Evolutionary conservation across 805 yeast species (phyloP), one percentile per base, ranked within the genome.

Genomic region (Sugiyamaella floridensis): DNA sequence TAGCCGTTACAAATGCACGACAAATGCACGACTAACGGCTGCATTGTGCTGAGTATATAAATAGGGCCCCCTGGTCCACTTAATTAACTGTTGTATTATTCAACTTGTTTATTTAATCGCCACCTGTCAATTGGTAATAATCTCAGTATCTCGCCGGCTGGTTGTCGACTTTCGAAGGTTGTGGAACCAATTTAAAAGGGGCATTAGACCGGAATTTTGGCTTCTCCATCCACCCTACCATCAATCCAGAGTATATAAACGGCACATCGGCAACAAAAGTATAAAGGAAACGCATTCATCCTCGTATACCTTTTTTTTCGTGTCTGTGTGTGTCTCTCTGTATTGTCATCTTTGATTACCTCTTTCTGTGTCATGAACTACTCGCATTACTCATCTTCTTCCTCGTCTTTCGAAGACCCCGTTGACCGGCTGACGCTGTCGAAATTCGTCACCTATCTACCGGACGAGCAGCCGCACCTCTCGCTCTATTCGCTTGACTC

Each of bases 401-500:
- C 48, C 20, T 45, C 48, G 41, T 45, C 48, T 19, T 4, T 22
- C 37, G 37, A 32, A 14, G 40, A 15, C 48, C 22, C 32, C 48
- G 40, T 28, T 20, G 41, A 34, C 48, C 26, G 41, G 41, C 18
- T 45, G 22, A 45, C 40, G 32, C 34, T 45, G 41, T 45, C 48
- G 32, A 28, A 34, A 20, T 37, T 45, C 40, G 48, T 45, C 40
- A 19, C 48, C 22, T 42, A 45, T 37, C 32, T 45, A n/a, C 48
- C 48, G 14, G 32, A 14, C 22, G 40, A 45, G 19, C 29, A 45
- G 48, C 48, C 48, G 48, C 48, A 45, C 34, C 48, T 37, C 14
- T 45, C 32, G 20, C 48, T 22, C 15, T 18, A 28, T 16, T 15
- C 15, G 41, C 32, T 26, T 28, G 34, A 44, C 34, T 10, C 18